Conservation (phyloP, 1,139 yeast genomes). For the Ogataea hybrid region DNA sequence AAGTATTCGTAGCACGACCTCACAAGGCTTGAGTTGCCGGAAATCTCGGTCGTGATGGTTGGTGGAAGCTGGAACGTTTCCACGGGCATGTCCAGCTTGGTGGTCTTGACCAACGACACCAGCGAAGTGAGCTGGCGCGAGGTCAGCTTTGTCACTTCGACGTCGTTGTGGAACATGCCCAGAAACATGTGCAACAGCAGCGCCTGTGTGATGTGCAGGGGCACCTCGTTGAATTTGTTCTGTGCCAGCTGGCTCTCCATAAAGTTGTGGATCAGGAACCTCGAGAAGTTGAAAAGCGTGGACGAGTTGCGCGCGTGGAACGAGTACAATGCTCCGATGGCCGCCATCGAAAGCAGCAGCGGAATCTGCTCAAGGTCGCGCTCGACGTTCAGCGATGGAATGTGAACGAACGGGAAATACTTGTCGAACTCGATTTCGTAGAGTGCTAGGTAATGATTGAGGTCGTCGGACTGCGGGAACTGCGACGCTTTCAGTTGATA, state of each 20-base stretch:
- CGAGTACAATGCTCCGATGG: constrained; percentile 84
- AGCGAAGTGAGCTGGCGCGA: constrained; percentile 74
- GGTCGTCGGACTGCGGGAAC: constrained; percentile 71
- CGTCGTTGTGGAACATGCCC: constrained; percentile 78
- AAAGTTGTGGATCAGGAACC: constrained; percentile 73
- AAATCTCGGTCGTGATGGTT: constrained; percentile 34
- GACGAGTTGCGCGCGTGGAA: constrained; percentile 79
- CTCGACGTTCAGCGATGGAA: constrained; percentile 59
- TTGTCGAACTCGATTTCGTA: constrained; percentile 75
- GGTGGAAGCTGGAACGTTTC: constrained; percentile 66
- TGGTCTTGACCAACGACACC: constrained; percentile 74
- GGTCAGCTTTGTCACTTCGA: constrained; percentile 68
- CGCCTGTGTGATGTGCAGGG: constrained; percentile 87
- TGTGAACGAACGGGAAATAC: constrained; percentile 81
- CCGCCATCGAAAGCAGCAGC: constrained; percentile 75
- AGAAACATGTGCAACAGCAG: constrained; percentile 77
- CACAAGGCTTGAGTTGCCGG: constrained; percentile 1
- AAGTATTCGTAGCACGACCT: constrained; percentile 58
- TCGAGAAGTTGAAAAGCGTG: constrained; percentile 72
- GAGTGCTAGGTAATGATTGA: constrained; percentile 68
- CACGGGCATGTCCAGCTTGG: constrained; percentile 70
- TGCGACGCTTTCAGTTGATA: constrained; percentile 53
- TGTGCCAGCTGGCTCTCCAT: constrained; percentile 59
- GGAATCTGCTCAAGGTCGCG: constrained; percentile 67
- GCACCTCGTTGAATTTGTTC: constrained; percentile 59